Conservation (phyloP, 306 rosid species). For the Arachis hypogaea region DNA sequence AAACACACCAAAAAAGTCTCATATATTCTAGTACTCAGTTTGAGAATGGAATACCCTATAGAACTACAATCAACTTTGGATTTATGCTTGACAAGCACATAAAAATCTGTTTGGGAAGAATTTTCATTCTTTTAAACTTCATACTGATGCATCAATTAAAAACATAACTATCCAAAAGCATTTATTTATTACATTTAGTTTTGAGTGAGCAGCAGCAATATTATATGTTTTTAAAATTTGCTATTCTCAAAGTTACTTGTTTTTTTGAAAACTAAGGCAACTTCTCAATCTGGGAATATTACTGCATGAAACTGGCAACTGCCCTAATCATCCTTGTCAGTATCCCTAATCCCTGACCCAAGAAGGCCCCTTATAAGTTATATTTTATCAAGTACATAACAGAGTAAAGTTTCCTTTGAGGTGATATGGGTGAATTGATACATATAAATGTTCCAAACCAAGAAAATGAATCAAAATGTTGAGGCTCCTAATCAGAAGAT, state of each 20-base stretch:
- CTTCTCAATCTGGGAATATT: background rate
- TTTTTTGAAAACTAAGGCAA: background rate
- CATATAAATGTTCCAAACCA: background rate
- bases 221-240: background rate
- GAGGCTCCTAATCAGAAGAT: conserved; percentile 2
- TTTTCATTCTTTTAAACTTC: background rate
- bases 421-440: too few species aligned
- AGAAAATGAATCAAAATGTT: background rate
- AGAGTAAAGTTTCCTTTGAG: too few species aligned
- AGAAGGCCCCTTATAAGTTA: background rate
- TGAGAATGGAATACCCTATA: background rate
- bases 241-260: background rate
- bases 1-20: conserved; percentile 25
- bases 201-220: background rate
- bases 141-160: conserved; percentile 10
- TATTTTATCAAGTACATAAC: background rate
- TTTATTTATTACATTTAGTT: background rate
- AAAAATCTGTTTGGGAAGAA: background rate
- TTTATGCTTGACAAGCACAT: background rate
- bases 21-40: conserved; percentile 2
- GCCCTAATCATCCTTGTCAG: background rate
- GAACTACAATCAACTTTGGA: background rate
- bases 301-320: background rate
- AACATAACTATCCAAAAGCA: background rate
- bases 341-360: background rate